phyloP scores from a whole-genome alignment of 2,329 filamentous ascomycete species.

The Fusarium succisae region DNA sequence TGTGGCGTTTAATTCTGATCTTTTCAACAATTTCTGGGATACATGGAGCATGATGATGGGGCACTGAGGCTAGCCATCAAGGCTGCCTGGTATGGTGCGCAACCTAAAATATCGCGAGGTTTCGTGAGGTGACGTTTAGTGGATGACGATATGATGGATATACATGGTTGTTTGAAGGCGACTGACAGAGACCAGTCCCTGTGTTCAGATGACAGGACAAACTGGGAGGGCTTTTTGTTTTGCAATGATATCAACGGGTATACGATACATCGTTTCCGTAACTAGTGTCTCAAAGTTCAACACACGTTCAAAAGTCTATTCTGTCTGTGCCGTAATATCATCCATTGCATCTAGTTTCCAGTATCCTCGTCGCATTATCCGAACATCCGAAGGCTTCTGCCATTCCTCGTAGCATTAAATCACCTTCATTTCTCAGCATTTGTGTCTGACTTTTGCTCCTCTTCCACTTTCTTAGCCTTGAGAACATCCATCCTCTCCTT shows the following conservation, averaged over 20 bases:
- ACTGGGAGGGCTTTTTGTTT: conserved; percentile 30
- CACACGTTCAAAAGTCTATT: conserved; percentile 8
- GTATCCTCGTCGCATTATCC: neutral
- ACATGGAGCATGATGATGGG: conserved; percentile 28
- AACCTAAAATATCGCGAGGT: conserved; percentile 26
- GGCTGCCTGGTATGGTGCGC: conserved; percentile 25
- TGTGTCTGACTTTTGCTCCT: conserved; percentile 13
- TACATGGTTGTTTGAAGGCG: conserved; percentile 21
- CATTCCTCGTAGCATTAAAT: neutral
- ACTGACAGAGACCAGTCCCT: conserved; percentile 33
- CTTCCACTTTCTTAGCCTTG: conserved; percentile 32
- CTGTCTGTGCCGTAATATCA: neutral
- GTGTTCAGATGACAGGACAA: conserved; percentile 12
- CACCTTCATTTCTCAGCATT: neutral
- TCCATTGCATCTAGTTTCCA: neutral
- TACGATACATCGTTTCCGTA: conserved; percentile 39
- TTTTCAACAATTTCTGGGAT: conserved; percentile 33
- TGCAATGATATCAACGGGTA: conserved; percentile 44
- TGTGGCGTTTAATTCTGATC: conserved; percentile 39
- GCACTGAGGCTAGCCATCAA: conserved; percentile 28
- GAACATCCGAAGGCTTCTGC: neutral
- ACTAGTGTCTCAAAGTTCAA: conserved; percentile 32
- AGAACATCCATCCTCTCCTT: conserved; percentile 67
- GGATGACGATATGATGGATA: conserved; percentile 28
- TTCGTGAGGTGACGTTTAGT: conserved; percentile 10